These are phyloP conservation scores for Grosmannia huntii DNA, from an alignment of 2,329 filamentous ascomycete genomes.

Conservation along the genomic window DNA sequence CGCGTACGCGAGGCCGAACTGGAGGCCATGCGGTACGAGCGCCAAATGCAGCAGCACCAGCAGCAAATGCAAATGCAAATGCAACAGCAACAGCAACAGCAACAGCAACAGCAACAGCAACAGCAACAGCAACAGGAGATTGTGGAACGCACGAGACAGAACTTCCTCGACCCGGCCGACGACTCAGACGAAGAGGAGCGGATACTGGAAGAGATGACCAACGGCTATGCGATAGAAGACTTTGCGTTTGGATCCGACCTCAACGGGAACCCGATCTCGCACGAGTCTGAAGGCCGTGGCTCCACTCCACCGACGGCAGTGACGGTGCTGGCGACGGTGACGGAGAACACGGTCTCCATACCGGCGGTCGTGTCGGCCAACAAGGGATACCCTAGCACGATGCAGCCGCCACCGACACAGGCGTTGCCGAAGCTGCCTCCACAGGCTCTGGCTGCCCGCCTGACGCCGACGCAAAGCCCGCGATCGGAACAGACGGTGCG, in stretches of 20 bases:
- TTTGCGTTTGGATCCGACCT: constrained; percentile 58
- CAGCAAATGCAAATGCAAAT: too few relatives aligned
- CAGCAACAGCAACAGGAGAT: constrained; percentile 19
- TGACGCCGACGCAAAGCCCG: constrained; percentile 15
- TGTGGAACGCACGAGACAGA: constrained; percentile 19
- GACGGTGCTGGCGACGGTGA: constrained; percentile 59
- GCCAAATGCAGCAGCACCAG: constrained; percentile 35
- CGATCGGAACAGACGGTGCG: constrained; percentile 41
- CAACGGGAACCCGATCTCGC: constrained; percentile 40
- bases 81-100: constrained; percentile 31
- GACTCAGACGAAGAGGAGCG: constrained; percentile 63
- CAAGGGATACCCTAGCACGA: constrained; percentile 16
- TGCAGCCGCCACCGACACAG: constrained; percentile 36
- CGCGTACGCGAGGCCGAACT: constrained; percentile 60
- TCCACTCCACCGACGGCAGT: constrained; percentile 59
- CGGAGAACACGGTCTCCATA: constrained; percentile 34
- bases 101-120: constrained; percentile 33
- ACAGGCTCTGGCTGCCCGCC: constrained; percentile 19
- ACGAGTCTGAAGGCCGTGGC: constrained; percentile 74
- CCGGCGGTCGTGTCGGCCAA: constrained; percentile 12
- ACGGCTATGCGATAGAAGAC: constrained; percentile 69
- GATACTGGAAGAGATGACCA: constrained; percentile 77
- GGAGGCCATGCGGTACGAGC: constrained; percentile 51
- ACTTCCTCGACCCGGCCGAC: constrained; percentile 43
- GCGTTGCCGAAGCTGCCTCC: constrained; percentile 32